Evolutionary conservation across 345 rosid species (phyloP), one percentile per base, ranked within the genome.

Genomic region (Sonneratia caseolaris): DNA sequence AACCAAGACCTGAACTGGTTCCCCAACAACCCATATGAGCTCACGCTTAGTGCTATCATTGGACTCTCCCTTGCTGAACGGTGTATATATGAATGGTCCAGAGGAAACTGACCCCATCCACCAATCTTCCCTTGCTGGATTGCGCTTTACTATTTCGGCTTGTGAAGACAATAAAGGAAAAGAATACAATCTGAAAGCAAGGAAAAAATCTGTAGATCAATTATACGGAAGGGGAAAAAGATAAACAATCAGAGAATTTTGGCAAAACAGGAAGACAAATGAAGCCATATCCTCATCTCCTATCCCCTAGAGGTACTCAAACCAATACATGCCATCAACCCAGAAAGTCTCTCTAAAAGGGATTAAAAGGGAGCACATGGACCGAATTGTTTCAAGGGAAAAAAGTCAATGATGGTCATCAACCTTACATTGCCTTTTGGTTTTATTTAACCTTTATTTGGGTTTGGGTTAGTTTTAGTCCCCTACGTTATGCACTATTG

Each of bases 41-140:
- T 91, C 99, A 75, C 89, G 96, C 84, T 91, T 92, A 84, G 86
- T 78, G 75, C 72, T 86, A 73, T 90, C 94, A 79, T 72, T 86
- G 70, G 89, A 75, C 68, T 89, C 93, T 75, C 93, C 98, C 82
- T 92, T 91, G 89, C 97, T 91, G 80, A 92, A 96, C 55, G 99
- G 98, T 40, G 97, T 96, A 80, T 96, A 96, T 70, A 96, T 92
- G 82, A 96, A 96, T 78, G 99, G 99, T 70, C 99, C 98, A 15
- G 96, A 83, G 79, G 99, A 91, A 74, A 96, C 99, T 83, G 97
- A 83, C 71, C 96, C 98, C 49, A 83, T 82, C 98, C 97, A 96
- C 99, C 98, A 96, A 85, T 96, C 98, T 77, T 89, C 96, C 78
- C 93, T 87, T 65, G 84, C 92, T 66, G 91, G 86, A 82, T 88